phyloP scores from a whole-genome alignment of 805 yeast genomes.

The Ogataea polymorpha region DNA sequence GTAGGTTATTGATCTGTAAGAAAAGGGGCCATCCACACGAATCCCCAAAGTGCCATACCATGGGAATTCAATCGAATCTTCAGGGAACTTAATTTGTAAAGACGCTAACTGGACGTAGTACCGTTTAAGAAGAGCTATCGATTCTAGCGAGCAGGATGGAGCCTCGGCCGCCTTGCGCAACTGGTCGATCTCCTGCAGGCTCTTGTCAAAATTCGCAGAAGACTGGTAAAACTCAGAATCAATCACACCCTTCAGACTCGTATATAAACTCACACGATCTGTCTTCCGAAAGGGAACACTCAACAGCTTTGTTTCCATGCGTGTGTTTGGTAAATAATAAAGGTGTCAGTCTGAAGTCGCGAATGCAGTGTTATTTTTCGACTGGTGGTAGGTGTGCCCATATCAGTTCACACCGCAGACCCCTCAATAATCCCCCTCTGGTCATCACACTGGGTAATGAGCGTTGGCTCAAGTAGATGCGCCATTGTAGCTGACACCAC shows the following conservation, averaged over 20 bases:
- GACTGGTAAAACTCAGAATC: slow-evolving; percentile 39
- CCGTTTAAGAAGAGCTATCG: slow-evolving; percentile 36
- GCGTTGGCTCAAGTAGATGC: too few relatives aligned
- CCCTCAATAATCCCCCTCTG: too few relatives aligned
- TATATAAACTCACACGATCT: slow-evolving; percentile 33
- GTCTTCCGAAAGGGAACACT: slow-evolving; percentile 39
- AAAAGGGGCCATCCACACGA: slow-evolving; percentile 46
- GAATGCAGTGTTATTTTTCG: too few relatives aligned
- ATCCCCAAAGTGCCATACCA: slow-evolving; percentile 75
- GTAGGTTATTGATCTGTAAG: slow-evolving; percentile 45
- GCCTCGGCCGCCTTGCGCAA: slow-evolving; percentile 42
- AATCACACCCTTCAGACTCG: slow-evolving; percentile 35
- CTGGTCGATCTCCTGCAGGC: slow-evolving; percentile 38
- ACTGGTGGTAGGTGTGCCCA: too few relatives aligned
- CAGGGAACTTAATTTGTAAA: slow-evolving; percentile 58
- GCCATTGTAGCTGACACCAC: too few relatives aligned
- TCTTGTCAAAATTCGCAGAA: slow-evolving; percentile 27
- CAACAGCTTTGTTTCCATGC: slow-evolving; percentile 33
- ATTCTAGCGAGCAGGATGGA: slow-evolving; percentile 31
- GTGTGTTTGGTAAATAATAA: slow-evolving; percentile 3
- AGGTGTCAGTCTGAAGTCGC: too few relatives aligned
- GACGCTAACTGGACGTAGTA: slow-evolving; percentile 47
- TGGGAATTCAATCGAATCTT: slow-evolving; percentile 53
- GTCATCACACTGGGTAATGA: too few relatives aligned
- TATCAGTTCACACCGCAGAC: too few relatives aligned